Conservation (phyloP, 441 rosid genomes). For the Rhodomyrtus psidioides region DNA sequence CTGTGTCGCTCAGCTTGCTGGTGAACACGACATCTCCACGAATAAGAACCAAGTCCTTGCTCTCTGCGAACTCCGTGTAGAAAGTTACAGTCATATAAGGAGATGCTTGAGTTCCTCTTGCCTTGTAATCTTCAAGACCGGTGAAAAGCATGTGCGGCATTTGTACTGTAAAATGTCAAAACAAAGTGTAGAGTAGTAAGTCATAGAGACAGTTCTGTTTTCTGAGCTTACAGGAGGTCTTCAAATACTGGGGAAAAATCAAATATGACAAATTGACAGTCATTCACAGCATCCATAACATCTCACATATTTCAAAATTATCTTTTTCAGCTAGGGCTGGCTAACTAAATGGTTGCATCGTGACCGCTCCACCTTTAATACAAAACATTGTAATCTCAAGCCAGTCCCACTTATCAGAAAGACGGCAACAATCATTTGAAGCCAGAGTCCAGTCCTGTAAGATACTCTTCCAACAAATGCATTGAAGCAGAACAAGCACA, state of each 20-base stretch:
- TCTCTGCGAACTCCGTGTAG: constrained; percentile 73
- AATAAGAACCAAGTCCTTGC: constrained; percentile 69
- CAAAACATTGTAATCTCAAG: background rate
- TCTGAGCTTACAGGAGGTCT: background rate
- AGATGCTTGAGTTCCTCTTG: constrained; percentile 88
- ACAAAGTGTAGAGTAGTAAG: background rate
- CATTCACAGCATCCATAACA: background rate
- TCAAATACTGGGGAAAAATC: background rate
- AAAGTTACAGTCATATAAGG: constrained; percentile 58
- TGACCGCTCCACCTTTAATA: background rate
- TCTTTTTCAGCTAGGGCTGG: background rate
- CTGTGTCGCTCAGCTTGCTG: constrained; percentile 75
- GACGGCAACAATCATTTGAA: background rate
- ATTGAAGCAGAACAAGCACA: background rate
- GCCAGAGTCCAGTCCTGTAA: background rate
- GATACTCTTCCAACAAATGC: background rate
- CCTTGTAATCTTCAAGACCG: constrained; percentile 95
- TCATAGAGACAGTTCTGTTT: background rate
- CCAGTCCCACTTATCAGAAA: background rate
- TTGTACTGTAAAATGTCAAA: constrained; percentile 45
- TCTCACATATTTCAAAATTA: background rate
- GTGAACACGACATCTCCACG: constrained; percentile 81
- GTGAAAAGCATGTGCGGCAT: constrained; percentile 86
- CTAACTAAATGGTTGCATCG: background rate
- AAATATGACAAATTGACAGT: background rate